Conservation (phyloP, 2,329 filamentous ascomycete genomes). For the Paecilomyces dactylethromorphus region DNA sequence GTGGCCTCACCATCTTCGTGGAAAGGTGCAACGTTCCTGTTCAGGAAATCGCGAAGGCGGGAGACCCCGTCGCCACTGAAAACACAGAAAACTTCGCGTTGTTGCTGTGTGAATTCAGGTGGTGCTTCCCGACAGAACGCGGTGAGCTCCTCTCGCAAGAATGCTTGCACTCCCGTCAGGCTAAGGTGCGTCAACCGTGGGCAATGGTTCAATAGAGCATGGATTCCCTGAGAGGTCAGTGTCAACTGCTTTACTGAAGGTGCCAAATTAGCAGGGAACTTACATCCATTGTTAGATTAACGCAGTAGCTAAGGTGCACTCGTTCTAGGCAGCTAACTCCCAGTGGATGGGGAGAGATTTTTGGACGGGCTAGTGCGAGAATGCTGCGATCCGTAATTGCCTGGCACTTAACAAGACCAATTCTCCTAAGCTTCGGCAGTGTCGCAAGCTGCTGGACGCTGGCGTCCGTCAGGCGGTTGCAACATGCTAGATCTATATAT, state of each 20-base stretch:
- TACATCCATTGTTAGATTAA: constrained; percentile 74
- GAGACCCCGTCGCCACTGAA: constrained; percentile 84
- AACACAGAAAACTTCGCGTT: constrained; percentile 93
- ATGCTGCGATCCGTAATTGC: constrained; percentile 88
- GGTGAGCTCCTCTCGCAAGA: constrained; percentile 77
- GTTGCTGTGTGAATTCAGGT: constrained; percentile 86
- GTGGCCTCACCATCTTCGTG: constrained; percentile 31
- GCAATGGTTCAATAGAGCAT: constrained; percentile 81
- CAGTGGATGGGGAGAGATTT: constrained; percentile 48
- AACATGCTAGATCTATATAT: constrained; percentile 98
- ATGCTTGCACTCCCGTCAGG: constrained; percentile 87
- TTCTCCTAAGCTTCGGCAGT: constrained; percentile 87
- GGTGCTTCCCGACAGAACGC: constrained; percentile 82
- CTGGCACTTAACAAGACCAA: constrained; percentile 89
- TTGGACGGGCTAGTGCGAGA: constrained; percentile 67
- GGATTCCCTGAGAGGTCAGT: constrained; percentile 62
- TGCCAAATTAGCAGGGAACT: constrained; percentile 23
- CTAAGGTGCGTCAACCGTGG: constrained; percentile 89
- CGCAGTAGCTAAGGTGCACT: constrained; percentile 94
- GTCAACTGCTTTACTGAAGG: constrained; percentile 21
- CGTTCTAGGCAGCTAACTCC: constrained; percentile 70
- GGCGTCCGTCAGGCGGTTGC: constrained; percentile 75
- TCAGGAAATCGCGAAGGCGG: constrained; percentile 71
- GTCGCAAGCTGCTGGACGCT: constrained; percentile 79
- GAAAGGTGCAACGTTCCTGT: constrained; percentile 35